Evolutionary conservation across 2,329 filamentous ascomycete species (phyloP).

Genomic region (Pyrenochaeta sp.): DNA sequence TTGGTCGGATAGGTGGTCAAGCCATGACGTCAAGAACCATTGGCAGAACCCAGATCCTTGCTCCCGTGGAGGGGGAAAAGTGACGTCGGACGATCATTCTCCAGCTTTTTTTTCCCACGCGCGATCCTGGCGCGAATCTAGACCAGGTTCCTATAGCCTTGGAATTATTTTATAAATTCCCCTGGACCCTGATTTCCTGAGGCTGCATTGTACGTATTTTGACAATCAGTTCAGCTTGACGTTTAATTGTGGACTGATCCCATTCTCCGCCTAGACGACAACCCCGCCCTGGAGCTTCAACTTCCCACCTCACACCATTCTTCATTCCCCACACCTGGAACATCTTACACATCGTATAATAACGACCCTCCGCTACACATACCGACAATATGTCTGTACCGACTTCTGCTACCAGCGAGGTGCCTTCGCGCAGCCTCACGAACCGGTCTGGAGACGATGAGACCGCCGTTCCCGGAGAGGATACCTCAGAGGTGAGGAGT

Average conservation of each 20-base stretch:
- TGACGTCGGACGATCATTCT: no score
- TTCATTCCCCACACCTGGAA: not conserved
- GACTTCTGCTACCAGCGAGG: constrained; percentile 39
- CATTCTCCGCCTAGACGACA: not conserved
- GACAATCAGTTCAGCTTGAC: not conserved
- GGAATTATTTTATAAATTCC: not conserved
- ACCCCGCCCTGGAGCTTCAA: not conserved
- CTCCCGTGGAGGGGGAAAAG: not conserved
- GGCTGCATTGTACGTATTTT: not conserved
- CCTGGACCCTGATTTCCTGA: not conserved
- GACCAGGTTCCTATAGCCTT: not conserved
- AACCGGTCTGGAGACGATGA: constrained; percentile 52
- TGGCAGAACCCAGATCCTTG: not conserved
- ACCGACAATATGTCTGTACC: constrained; percentile 40
- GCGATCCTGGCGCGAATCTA: not conserved
- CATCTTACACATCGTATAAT: constrained; percentile 1
- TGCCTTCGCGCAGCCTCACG: constrained; percentile 43
- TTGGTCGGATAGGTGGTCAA: not conserved
- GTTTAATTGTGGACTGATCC: not conserved
- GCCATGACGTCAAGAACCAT: not conserved
- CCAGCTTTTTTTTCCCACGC: no score
- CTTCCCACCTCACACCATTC: not conserved
- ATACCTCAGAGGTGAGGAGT: constrained; percentile 53
- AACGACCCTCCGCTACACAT: not conserved
- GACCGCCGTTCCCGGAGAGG: constrained; percentile 56